Evolutionary conservation across 129 eudicot species (phyloP).

Genomic region (Chrysanthemum seticuspe): DNA sequence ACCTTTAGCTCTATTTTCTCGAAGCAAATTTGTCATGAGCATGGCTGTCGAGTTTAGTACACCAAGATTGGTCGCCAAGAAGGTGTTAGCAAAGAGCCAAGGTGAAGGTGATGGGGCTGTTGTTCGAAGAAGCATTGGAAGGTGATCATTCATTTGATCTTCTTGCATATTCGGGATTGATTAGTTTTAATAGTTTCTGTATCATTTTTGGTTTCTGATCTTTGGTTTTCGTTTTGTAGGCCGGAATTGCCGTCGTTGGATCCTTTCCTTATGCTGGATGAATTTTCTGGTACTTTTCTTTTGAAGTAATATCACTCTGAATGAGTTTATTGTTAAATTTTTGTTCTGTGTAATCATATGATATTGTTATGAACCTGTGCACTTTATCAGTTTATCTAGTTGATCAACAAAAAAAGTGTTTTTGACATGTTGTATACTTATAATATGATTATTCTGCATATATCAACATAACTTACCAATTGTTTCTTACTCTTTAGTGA

Average conservation of each 20-base stretch:
- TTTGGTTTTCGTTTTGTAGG: constrained; percentile 34
- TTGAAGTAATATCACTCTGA: too few species aligned
- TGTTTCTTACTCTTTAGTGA: too few species aligned
- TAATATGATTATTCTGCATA: too few species aligned
- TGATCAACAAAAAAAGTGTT: too few species aligned
- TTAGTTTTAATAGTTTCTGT: not conserved
- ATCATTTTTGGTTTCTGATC: not conserved
- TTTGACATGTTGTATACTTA: too few species aligned
- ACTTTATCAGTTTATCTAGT: too few species aligned
- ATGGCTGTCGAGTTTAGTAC: constrained; percentile 38
- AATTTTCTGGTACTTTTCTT: constrained; percentile 57
- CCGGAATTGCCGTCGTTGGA: constrained; percentile 74
- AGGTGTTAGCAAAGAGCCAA: constrained; percentile 67
- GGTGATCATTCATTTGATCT: constrained; percentile 33
- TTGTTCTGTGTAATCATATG: too few species aligned
- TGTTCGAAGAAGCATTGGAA: constrained; percentile 96
- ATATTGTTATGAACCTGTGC: not conserved
- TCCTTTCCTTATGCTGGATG: constrained; percentile 92
- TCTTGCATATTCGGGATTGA: not conserved
- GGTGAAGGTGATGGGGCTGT: constrained; percentile 82
- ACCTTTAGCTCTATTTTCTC: constrained; percentile 10
- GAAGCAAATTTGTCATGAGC: constrained; percentile 36
- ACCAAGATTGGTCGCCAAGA: constrained; percentile 77
- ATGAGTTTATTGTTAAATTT: not conserved
- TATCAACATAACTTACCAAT: too few species aligned